A percentile compares a stretch with the other conserved stretches of the same genome.
These are phyloP conservation scores for Collybia mongolica DNA, from an alignment of 768 basidiomycete species.

Conservation along the genomic window DNA sequence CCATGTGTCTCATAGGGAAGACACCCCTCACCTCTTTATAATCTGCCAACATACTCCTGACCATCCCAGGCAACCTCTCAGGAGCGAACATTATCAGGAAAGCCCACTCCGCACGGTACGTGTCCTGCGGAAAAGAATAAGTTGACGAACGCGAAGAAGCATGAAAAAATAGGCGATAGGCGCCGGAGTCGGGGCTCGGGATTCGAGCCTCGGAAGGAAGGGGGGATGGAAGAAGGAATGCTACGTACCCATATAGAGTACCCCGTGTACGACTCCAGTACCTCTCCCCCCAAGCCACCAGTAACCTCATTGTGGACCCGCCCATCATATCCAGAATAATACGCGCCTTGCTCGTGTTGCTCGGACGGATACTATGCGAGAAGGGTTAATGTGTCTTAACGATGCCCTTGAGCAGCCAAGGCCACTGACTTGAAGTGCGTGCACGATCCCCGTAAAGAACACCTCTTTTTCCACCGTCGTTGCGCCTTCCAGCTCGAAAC, in stretches of 20 bases:
- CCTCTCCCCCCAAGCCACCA: not conserved
- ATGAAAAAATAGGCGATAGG: too few relatives aligned
- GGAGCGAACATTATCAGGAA: constrained; percentile 78
- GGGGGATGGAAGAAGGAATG: not conserved
- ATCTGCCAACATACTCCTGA: constrained; percentile 79
- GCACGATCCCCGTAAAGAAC: constrained; percentile 65
- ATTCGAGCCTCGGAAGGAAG: not conserved
- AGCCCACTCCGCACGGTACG: constrained; percentile 76
- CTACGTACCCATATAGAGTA: constrained; percentile 73
- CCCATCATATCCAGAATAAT: constrained; percentile 80
- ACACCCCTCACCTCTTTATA: constrained; percentile 53
- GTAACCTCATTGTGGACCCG: too few relatives aligned
- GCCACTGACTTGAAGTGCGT: constrained; percentile 50
- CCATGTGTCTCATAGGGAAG: too few relatives aligned
- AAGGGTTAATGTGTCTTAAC: not conserved
- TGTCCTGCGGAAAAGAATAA: constrained; percentile 47
- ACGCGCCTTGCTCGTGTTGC: constrained; percentile 59
- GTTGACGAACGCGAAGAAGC: too few relatives aligned
- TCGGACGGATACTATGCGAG: constrained; percentile 72
- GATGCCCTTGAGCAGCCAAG: not conserved
- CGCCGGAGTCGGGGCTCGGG: too few relatives aligned
- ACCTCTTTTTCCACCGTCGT: constrained; percentile 42
- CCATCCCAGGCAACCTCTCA: constrained; percentile 73
- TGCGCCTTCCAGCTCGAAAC: constrained; percentile 49
- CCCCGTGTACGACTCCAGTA: constrained; percentile 70